phyloP scores from a whole-genome alignment of 306 rosid genomes.

The Vigna radiata region DNA sequence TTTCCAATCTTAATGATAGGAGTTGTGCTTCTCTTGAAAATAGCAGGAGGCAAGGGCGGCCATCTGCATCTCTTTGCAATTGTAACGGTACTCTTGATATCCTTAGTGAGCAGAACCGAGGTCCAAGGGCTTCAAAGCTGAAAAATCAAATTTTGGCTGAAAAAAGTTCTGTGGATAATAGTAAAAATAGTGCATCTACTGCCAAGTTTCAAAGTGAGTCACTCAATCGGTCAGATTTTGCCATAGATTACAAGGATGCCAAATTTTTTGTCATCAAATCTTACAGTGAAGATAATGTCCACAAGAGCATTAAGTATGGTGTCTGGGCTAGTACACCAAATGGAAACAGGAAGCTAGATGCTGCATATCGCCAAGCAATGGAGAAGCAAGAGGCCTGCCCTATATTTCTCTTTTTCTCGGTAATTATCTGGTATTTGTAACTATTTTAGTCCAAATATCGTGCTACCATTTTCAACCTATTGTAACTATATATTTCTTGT shows the following conservation, averaged over 20 bases:
- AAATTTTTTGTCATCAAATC: constrained; percentile 85
- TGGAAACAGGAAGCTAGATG: constrained; percentile 85
- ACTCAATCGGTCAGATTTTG: constrained; percentile 66
- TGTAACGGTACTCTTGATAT: constrained; percentile 75
- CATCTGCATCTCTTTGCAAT: constrained; percentile 64
- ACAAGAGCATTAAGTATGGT: constrained; percentile 89
- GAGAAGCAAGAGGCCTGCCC: constrained; percentile 77
- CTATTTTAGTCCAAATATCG: constrained; percentile 13
- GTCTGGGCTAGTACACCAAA: constrained; percentile 96
- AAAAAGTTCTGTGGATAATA: constrained; percentile 56
- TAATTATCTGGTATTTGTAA: constrained; percentile 47
- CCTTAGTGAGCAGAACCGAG: constrained; percentile 84
- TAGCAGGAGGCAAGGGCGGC: constrained; percentile 56
- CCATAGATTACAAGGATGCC: constrained; percentile 73
- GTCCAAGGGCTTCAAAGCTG: constrained; percentile 85
- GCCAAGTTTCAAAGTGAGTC: constrained; percentile 61
- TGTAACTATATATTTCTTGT: background rate
- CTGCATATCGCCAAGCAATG: constrained; percentile 75
- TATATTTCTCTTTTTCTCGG: constrained; percentile 79
- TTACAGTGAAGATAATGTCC: constrained; percentile 90
- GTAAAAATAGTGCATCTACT: constrained; percentile 47
- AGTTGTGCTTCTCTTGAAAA: constrained; percentile 64
- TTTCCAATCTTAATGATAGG: constrained; percentile 54
- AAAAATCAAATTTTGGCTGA: constrained; percentile 64
- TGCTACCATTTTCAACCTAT: constrained; percentile 1